Percentiles rank a stretch among this genome's conserved stretches.
Evolutionary conservation across 805 yeast genomes (phyloP).

Genomic region (Zygotorulaspora danielsina): DNA sequence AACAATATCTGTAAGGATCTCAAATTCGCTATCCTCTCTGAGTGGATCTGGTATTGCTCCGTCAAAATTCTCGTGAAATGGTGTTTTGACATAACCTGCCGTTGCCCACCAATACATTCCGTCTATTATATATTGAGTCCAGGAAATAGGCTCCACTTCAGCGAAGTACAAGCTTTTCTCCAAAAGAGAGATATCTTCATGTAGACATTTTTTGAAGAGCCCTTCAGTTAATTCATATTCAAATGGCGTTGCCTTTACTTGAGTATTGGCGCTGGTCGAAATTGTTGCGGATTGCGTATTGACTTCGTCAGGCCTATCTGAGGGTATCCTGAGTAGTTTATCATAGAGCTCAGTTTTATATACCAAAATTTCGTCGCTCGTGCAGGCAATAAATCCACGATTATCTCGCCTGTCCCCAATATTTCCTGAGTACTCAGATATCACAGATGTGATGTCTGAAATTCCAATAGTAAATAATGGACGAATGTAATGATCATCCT

Average conservation of each 20-base stretch:
- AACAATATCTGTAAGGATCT: constrained; percentile 13
- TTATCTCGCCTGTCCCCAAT: constrained; percentile 6
- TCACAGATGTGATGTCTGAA: constrained; percentile 19
- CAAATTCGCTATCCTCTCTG: constrained; percentile 13
- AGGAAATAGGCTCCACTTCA: constrained; percentile 27
- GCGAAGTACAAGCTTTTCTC: constrained; percentile 8
- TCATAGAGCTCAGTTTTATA: constrained; percentile 28
- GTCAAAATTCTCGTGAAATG: constrained; percentile 20
- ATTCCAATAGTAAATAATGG: constrained; percentile 26
- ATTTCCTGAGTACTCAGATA: constrained; percentile 15
- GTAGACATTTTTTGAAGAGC: constrained; percentile 10
- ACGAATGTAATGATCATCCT: constrained; percentile 12
- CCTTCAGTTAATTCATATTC: constrained; percentile 22
- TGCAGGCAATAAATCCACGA: constrained; percentile 30
- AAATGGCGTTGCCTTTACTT: constrained; percentile 28
- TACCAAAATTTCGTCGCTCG: constrained; percentile 31
- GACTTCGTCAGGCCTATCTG: constrained; percentile 5
- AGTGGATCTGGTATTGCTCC: constrained; percentile 1
- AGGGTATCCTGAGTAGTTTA: constrained; percentile 21
- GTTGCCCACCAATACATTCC: constrained; percentile 30
- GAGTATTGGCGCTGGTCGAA: constrained; percentile 12
- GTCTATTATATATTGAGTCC: constrained; percentile 34
- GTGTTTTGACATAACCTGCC: constrained; percentile 29
- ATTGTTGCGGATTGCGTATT: constrained; percentile 15
- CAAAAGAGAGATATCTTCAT: constrained; percentile 17